Base-by-base conservation (phyloP, 345 rosid genomes). In the Camelina sativa region DNA sequence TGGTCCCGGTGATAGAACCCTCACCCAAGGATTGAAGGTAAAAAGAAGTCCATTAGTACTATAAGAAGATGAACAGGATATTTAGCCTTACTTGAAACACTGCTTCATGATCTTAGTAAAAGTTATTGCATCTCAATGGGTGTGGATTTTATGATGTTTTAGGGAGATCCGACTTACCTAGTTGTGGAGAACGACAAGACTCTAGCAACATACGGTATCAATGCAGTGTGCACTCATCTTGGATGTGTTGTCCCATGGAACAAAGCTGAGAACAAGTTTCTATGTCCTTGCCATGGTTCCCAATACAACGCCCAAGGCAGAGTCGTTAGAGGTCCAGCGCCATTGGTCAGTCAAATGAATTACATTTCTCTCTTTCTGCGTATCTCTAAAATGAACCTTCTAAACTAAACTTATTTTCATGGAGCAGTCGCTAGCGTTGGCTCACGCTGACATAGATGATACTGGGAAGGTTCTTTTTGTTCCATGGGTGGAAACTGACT, bases 101-200 rank as follows among this genome's bases (percentile, higher is more conserved):
- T 22, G 23, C 2, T 35, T 66, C 2, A 62, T 15, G 11, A 50
- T 50, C 47, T 67, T 28, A 3, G 1, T 62, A 28, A 40, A 62
- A 16, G 69, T 72, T 52, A 2, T 12, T 41, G 11, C 6, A 68
- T 48, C 37, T 71, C 20, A 59, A 59, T 55, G 11, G 22, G 25
- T 57, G 35, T 28, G 60, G n/a, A 19, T 17, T 32, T 7, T 44
- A 15, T 72, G 41, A 25, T 72, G 44, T 20, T 73, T 22, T 44
- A 95, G 97, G 99, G 99, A 77, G 99, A 92, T 64, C 97, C 99
- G 0, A 95, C 99, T 62, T 92, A 95, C 87, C 93, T 92, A 28
- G 96, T 95, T 43, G 97, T 94, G 74, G 95, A 91, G 89, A 91
- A 91, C 47, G 93, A 89, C 79, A 81, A 68, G 77, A 89, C 89